Evolutionary conservation across 1,284 basidiomycete genomes (phyloP), one percentile per base, ranked within the genome.

Genomic region (Fomitiporia mediterranea): DNA sequence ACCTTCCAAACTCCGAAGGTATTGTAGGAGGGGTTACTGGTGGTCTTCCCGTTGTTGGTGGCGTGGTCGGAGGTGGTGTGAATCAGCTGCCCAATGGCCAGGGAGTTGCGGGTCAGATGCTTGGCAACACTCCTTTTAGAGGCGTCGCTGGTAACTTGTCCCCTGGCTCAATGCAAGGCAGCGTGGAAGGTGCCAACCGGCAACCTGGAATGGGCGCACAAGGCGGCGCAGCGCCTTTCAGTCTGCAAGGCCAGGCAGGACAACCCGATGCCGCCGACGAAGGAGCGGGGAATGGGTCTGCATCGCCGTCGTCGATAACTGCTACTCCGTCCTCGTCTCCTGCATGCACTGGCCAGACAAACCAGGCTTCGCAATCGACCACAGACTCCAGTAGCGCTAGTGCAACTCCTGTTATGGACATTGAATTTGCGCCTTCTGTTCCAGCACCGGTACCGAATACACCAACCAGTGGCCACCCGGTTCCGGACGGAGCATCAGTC

Each of bases 241-340:
- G 13, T 40, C 39, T 40, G 15, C 39, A 40, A 40, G 13, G 43
- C 43, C 43, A 27, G 43, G 11, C 43, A 19, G 46, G n/a, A n/a
- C 15, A 27, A 9, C 7, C 5, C 23, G 34, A 46, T 28, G 9
- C 21, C 17, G 35, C 50, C 19, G 44, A 48, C 19, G 17, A 37
- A 15, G 34, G 30, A 7, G 27, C 7, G 6, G 34, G 28, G 8
- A 25, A 30, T 28, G 40, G 46, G 28, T 17, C 17, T 9, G 37
- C 35, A 17, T 58, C 56, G 9, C 56, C 56, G 1, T 58, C 56
- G 7, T 58, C 56, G 34, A 58, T 52, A 25, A 25, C 38, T 13
- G 56, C 52, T 37, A 44, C 56, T 1, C 56, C 56, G 13, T 43
- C 51, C 17, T 53, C 56, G 13, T 58, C 56, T 5, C 56, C 56